Base-by-base conservation (phyloP, 2,329 filamentous ascomycete genomes). In the Bimuria novae-zelandiae region DNA sequence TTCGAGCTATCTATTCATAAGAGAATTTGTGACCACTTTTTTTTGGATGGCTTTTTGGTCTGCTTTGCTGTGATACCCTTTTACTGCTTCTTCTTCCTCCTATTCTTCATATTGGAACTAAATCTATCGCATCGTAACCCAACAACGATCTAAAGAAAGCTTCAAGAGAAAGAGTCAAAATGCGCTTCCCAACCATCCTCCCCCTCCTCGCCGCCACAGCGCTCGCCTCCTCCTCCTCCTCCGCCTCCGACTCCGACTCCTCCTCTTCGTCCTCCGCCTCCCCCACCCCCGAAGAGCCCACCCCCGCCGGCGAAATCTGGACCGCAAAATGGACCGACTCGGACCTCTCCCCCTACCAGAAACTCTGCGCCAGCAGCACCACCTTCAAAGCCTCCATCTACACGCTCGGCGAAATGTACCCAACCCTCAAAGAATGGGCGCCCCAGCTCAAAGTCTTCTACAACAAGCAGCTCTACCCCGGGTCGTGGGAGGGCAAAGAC, bases 401-500 rank as follows among this genome's bases (percentile, higher is more conserved):
- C 59, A 68, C 59, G 8, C 66, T 74, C 19, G 52, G 50, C 4
- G 54, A 71, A 23, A 62, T 74, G 14, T 74, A 73, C 54, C 71
- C 71, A 0, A 54, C 63, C 14, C 65, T 73, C 10, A 63, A 71
- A 39, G 51, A 55, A 7, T 67, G 53, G 21, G 69, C 71, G 3
- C 64, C 71, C 0, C 59, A 71, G 35, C 67, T 73, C 40, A 74
- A 74, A 41, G 65, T 72, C 35, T 74, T 74, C 55, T 74, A 72
- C 58, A 61, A 68, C 57, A 64, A 66, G 47, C 66, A 72, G 36
- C 63, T 57, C 19, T 73, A 83, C 63, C 80, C 81, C 0, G 81
- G 81, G 21, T 76, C 75, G 35, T 84, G 81, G 81, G 73, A 74
- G 22, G 81, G 81, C 30, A 67, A 79, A 21, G 81, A 84, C 60